Base-by-base conservation (phyloP, 495 filamentous ascomycete genomes). In the Penicillium cataractarum region DNA sequence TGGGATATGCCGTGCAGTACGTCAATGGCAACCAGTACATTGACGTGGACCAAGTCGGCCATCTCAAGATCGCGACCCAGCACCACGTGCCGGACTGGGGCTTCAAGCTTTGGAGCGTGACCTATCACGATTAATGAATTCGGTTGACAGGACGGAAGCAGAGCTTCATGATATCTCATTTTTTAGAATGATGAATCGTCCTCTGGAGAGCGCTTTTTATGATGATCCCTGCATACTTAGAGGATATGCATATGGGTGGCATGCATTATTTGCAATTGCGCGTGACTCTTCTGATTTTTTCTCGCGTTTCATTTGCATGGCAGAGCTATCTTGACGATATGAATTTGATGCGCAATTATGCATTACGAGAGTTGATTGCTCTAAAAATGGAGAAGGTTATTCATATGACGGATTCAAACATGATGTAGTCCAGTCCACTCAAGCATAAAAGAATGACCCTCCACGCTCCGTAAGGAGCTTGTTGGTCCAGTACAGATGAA, bases 71-170 rank as follows among this genome's bases (percentile, higher is more conserved):
- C 57, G 35, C 26, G 5, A 57, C 59, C 27, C 53, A 53, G 4
- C 50, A 33, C 6, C 44, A 37, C 0, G 19, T 22, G 6, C 29
- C 57, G 9, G 55, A 40, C 24, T 40, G 51, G 39, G 69, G 72
- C 2, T 82, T 71, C 64, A 71, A 71, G 61, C 55, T 76, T n/a
- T 82, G 69, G 54, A 83, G 81, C 64, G 80, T 83, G 13, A 78
- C 77, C 4, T 83, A 82, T 57, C 74, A 76, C 51, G 67, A 77
- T 44, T 75, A 56, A 19, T 7, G 22, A 0, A 4, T 13, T 57
- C 13, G 48, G 17, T 10, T 2, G 12, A 13, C 5, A 29, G 7
- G 24, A 26, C 15, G 48, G 6, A 9, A 9, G 27, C 15, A 10
- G 21, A 9, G 27, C 15, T 27, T 61, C 35, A 19, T 3, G 13